These are phyloP conservation scores for Candida dendrica DNA, from an alignment of 805 yeast genomes.

Conservation along the genomic window DNA sequence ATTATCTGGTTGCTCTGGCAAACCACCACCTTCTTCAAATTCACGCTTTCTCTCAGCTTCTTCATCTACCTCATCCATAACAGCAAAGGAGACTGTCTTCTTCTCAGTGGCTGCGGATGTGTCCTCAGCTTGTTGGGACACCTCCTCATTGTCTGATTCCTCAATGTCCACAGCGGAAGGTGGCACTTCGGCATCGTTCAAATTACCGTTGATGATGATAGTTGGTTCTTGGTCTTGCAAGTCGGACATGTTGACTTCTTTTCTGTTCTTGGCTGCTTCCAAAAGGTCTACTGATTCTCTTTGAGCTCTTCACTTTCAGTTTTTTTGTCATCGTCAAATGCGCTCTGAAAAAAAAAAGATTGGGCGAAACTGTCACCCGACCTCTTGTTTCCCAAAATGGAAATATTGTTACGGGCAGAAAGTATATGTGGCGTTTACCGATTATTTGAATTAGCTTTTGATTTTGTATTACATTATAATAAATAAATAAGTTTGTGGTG, in stretches of 20 bases:
- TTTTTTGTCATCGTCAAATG: neutral
- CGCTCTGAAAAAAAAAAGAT: conserved; percentile 1
- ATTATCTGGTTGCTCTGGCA: conserved; percentile 90
- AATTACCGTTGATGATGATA: conserved; percentile 66
- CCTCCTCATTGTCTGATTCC: conserved; percentile 34
- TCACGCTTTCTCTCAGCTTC: conserved; percentile 77
- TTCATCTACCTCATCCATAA: conserved; percentile 57
- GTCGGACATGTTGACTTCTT: conserved; percentile 51
- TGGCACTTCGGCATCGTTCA: conserved; percentile 28
- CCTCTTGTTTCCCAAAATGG: neutral
- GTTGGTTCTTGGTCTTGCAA: conserved; percentile 81
- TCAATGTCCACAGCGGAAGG: conserved; percentile 27
- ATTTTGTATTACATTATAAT: too few species aligned
- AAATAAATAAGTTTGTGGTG: too few species aligned
- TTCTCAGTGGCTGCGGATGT: conserved; percentile 25
- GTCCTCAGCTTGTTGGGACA: conserved; percentile 23
- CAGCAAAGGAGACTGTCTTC: conserved; percentile 81
- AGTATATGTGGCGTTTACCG: too few species aligned
- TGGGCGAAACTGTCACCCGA: neutral
- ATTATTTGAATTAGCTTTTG: too few species aligned
- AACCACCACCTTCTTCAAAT: conserved; percentile 96
- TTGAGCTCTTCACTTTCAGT: too few species aligned
- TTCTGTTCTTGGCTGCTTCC: too few species aligned
- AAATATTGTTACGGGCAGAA: too few species aligned
- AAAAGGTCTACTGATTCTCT: too few species aligned